Evolutionary conservation across 2,329 filamentous ascomycete species (phyloP), one percentile per base, ranked within the genome.

Genomic region (Fusarium chaquense): DNA sequence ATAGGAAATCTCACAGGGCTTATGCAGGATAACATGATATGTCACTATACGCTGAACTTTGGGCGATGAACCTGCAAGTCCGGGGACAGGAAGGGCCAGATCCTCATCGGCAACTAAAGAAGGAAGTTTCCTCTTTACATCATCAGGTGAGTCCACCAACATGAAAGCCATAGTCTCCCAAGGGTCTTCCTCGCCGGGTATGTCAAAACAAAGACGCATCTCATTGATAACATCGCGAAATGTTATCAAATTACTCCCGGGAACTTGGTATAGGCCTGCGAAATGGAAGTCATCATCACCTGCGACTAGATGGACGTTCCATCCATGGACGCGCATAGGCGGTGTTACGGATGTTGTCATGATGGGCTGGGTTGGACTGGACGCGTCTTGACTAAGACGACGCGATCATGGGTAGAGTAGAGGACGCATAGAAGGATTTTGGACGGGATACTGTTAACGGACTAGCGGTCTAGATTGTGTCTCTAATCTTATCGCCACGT

Each of bases 151-250:
- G 1, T 53, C 50, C 18, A 30, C 50, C n/a, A 53, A 2, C 36
- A 43, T 44, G 36, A 71, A 71, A 0, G 56, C 59, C 12, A 71
- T 24, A 13, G 30, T 35, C 6, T 54, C 36, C 60, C 57, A 69
- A 11, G 51, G 18, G 22, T 62, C 50, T 20, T 52, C 16, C 6
- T 20, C 18, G 7, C 5, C 35, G 12, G 50, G 46, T 6, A 70
- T 47, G n/a, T 70, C 60, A 43, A 72, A 72, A 41, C 58, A 66
- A 8, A 69, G 65, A 22, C 65, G 53, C 22, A 72, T 45, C 53
- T 72, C 65, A n/a, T 69, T 32, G 16, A 65, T 28, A 30, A 69
- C 36, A n/a, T 70, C 41, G 36, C 52, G 56, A 54, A 69, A 70
- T 4, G 65, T 62, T 32, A 71, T 16, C 5, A 62, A 50, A 10